Evolutionary conservation across 192 early-diverging fungal genomes (phyloP), one percentile per base, ranked within the genome.

Genomic region (Funneliformis geosporum): DNA sequence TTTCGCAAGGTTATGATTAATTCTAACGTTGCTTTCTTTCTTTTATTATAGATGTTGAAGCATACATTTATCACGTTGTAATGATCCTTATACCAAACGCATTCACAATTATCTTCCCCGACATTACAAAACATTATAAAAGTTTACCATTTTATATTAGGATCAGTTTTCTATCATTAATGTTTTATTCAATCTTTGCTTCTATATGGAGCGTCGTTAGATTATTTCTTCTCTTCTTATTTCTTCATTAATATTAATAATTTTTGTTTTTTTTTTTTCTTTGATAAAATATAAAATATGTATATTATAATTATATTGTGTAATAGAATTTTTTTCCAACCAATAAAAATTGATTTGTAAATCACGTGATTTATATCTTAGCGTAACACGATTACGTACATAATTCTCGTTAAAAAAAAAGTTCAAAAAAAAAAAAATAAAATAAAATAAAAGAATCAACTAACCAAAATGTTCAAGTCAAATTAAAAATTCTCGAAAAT

Each of bases 71-170:
- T 69, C 12, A 69, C 5, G 21, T 69, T 11, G 38, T 40, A 69
- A 69, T 69, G 67, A 11, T 40, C 42, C 38, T 69, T n/a, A 69
- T 69, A 42, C 67, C 67, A 39, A 21, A 69, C 18, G 39, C 39
- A 42, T n/a, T 69, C n/a, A 40, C 33, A 23, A 40, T 69, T 18
- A 39, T 42, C 8, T 42, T 69, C 21, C 67, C 67, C 18, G 39
- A 33, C 21, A n/a, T 42, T 7, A 21, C 38, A 40, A 40, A 33
- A 69, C 39, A 39, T 40, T 69, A 69, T 40, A 69, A 69, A 23
- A n/a, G 21, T 9, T 40, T 69, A 69, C 67, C 67, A 69, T 16
- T 40, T 69, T n/a, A 69, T 69, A 40, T 69, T 33, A 69, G 67
- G 42, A 69, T 42, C 21, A 69, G 67, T 18, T 69, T 69, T 21